Conservation (phyloP, 75 land plant genomes). For the Pinus tabuliformis region DNA sequence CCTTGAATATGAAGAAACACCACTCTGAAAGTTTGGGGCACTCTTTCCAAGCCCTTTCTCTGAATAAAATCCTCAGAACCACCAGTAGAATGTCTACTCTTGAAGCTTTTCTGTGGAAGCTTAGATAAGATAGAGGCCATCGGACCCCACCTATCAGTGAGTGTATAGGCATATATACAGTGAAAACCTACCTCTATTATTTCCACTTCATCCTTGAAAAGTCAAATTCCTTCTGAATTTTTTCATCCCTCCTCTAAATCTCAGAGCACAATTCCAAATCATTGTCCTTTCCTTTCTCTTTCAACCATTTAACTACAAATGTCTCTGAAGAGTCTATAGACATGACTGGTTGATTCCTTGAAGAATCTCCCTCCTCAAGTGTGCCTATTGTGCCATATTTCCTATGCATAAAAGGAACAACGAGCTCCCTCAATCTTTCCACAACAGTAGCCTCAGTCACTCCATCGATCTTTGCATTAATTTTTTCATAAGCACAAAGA, state of each 20-base stretch:
- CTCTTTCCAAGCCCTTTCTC: too few species aligned
- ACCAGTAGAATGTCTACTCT: too few species aligned
- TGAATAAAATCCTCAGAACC: too few species aligned
- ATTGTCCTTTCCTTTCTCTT: constrained; percentile 60
- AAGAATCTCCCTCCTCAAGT: not conserved
- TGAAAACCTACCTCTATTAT: too few species aligned
- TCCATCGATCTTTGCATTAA: constrained; percentile 67
- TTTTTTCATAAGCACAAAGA: constrained; percentile 79
- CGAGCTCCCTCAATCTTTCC: constrained; percentile 55
- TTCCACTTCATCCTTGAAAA: too few species aligned
- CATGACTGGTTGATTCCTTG: constrained; percentile 6
- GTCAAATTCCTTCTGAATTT: not conserved
- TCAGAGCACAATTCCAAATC: constrained; percentile 65
- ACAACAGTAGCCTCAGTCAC: constrained; percentile 58
- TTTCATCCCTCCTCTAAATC: constrained; percentile 77
- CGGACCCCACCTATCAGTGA: too few species aligned
- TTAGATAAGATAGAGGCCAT: too few species aligned
- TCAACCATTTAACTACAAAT: constrained; percentile 81
- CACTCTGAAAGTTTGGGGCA: too few species aligned
- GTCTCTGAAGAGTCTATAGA: constrained; percentile 24
- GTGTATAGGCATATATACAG: too few species aligned
- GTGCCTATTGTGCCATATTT: not conserved
- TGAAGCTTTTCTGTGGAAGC: too few species aligned
- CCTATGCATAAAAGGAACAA: constrained; percentile 70
- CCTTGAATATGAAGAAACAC: too few species aligned